Evolutionary conservation across 306 rosid genomes (phyloP).

Genomic region (Canavalia ensiformis): DNA sequence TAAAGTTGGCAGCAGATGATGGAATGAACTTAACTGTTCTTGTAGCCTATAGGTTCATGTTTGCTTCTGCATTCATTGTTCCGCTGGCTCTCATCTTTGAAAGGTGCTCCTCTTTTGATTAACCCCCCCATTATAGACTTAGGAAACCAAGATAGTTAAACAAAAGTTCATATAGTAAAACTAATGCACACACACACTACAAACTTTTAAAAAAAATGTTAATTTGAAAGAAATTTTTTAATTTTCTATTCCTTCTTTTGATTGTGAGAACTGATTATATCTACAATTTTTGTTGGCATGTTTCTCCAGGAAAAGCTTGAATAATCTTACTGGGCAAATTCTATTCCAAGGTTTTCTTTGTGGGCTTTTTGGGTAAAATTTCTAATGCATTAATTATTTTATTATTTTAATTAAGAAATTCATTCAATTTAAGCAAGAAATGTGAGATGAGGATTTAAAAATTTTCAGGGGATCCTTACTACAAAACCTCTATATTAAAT

Average conservation of each 20-base stretch:
- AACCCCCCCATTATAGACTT: background rate
- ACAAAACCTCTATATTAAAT: constrained; percentile 57
- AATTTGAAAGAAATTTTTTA: background rate
- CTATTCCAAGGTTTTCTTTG: constrained; percentile 64
- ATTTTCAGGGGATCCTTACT: constrained; percentile 65
- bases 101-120: constrained; percentile 51
- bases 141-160: background rate
- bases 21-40: constrained; percentile 63
- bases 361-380: constrained; percentile 74
- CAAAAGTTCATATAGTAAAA: background rate
- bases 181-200: background rate
- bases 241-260: background rate
- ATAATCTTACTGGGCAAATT: constrained; percentile 50
- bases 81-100: constrained; percentile 65
- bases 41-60: constrained; percentile 65
- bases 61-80: constrained; percentile 59
- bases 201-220: background rate
- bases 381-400: background rate
- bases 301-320: constrained; percentile 57
- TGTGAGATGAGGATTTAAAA: background rate
- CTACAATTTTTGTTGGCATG: background rate
- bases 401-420: too few species aligned
- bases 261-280: background rate
- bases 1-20: constrained; percentile 63
- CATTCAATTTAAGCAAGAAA: constrained; percentile 5